Evolutionary conservation across 169 alveolate genomes (phyloP).

Genomic region (Perkinsus marinus): DNA sequence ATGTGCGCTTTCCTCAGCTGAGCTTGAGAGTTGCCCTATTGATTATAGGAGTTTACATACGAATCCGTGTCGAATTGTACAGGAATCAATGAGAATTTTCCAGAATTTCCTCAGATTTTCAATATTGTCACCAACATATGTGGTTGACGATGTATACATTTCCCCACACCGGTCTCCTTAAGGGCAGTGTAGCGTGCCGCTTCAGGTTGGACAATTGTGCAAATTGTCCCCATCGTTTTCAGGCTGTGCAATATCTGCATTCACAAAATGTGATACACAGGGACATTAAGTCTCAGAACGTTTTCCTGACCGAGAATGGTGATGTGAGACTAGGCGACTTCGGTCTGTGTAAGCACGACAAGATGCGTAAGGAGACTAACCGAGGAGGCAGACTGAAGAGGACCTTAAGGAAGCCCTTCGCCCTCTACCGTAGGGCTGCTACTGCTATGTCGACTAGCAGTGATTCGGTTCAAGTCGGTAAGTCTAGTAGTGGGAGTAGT

Average conservation of each 20-base stretch:
- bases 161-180: no score
- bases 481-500: background rate
- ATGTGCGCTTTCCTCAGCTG: no score
- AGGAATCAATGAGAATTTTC: no score
- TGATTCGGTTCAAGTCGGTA: background rate
- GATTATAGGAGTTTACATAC: no score
- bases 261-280: conserved; percentile 14
- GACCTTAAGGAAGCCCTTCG: background rate
- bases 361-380: background rate
- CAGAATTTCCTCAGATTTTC: no score
- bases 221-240: background rate
- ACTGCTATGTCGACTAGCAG: background rate
- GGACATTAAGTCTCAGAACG: conserved; percentile 19
- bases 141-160: no score
- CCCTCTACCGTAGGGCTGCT: background rate
- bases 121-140: no score
- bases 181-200: no score
- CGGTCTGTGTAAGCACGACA: conserved; percentile 8
- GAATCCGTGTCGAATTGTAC: no score
- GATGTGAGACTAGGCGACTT: conserved; percentile 13
- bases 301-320: conserved; percentile 10
- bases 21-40: no score
- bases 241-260: conserved; percentile 22
- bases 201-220: background rate
- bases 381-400: background rate